Percentiles rank a stretch among this genome's conserved stretches.
Evolutionary conservation across 2,329 filamentous ascomycete species (phyloP).

Genomic region (Fusarium avenaceum): DNA sequence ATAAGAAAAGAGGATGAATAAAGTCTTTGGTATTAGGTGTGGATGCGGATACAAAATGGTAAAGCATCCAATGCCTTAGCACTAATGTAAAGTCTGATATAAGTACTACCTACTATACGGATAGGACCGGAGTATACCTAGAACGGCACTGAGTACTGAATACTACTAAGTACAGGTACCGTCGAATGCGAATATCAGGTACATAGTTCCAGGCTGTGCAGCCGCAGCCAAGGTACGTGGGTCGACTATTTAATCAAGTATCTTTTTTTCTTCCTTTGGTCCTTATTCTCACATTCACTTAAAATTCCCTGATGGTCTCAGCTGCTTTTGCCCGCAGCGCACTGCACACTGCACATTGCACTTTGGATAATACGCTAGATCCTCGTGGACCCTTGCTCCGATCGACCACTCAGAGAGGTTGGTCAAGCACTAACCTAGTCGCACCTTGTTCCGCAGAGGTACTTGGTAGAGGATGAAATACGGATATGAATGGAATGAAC

Average conservation of each 20-base stretch:
- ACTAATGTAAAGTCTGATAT: slow-evolving; percentile 37
- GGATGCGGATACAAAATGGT: slow-evolving; percentile 32
- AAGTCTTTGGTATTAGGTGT: slow-evolving; percentile 37
- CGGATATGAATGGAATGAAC: neutral
- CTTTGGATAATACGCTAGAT: slow-evolving; percentile 39
- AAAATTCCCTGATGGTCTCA: slow-evolving; percentile 1
- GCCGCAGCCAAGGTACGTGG: slow-evolving; percentile 17
- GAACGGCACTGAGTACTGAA: neutral
- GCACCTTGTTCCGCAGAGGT: slow-evolving; percentile 23
- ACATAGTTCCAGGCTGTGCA: slow-evolving; percentile 12
- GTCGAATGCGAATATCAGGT: slow-evolving; percentile 29
- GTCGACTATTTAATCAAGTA: slow-evolving; percentile 25
- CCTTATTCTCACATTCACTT: neutral
- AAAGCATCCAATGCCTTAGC: slow-evolving; percentile 27
- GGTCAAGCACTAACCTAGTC: slow-evolving; percentile 7
- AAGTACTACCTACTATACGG: neutral
- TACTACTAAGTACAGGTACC: neutral
- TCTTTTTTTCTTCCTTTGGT: slow-evolving; percentile 24
- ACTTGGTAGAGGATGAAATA: slow-evolving; percentile 3
- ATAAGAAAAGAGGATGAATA: slow-evolving; percentile 39
- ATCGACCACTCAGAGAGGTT: slow-evolving; percentile 34
- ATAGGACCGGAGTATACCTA: neutral
- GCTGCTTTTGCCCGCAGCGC: slow-evolving; percentile 6
- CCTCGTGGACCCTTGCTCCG: slow-evolving; percentile 30
- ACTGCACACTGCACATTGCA: neutral